Evolutionary conservation across 306 rosid genomes (phyloP), one percentile per base, ranked within the genome.

Genomic region (Macrotyloma uniflorum): DNA sequence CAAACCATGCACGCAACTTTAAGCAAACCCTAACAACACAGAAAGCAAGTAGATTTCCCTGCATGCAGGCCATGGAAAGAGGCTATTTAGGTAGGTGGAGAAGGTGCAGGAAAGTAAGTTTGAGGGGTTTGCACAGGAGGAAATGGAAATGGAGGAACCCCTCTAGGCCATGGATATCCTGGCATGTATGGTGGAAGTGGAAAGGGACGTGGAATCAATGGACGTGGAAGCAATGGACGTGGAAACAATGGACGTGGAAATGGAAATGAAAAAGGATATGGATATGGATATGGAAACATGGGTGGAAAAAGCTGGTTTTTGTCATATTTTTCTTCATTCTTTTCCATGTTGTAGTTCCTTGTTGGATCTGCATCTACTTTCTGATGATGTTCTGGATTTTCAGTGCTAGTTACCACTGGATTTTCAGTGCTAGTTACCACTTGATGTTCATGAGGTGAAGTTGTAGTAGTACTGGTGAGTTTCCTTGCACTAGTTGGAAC

Each of bases 401-500:
- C 30, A 13, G 8, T 57, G 35, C 5, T 14, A 0, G 4, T 61
- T 13, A 1, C 5, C 23, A 3, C 38, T 35, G 26, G 67, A 36
- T 50, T 51, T 59, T 50, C 74, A 4, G 8, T 57, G 35, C 5
- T 14, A 0, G 4, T 61, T 13, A 1, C 5, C 23, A 3, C 38
- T 35, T 40, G 67, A 36, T 50, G 38, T 59, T 50, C 74, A 4
- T 50, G 18, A 28, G 49, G 0, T 16, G 30, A 6, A 40, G 24
- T 68, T n/a, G n/a, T n/a, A 14, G 33, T 58, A 38, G 12, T 9
- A 9, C 43, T 38, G 61, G 13, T 68, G 5, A 82, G 81, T 6
- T 81, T 22, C 8, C 85, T 33, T 19, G 81, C 78, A 62, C 59
- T 76, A 0, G 40, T 43, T 57, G 24, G 59, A 78, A 45, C 23